These are phyloP conservation scores for Fonsecaea erecta DNA, from an alignment of 2,329 filamentous ascomycete genomes.

Conservation along the genomic window DNA sequence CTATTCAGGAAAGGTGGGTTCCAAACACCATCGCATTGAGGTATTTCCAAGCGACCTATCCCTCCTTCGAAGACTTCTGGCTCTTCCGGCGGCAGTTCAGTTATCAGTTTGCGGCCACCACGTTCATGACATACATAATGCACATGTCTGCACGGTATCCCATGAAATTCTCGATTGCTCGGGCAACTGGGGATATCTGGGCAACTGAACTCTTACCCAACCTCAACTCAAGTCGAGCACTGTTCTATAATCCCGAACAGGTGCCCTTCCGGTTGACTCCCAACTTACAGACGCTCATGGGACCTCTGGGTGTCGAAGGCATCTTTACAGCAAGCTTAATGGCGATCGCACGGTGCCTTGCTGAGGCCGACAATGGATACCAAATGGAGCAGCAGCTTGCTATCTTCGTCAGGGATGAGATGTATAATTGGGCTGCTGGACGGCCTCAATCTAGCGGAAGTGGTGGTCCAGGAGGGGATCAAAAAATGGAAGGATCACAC, in stretches of 20 bases:
- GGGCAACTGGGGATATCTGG: slow-evolving; percentile 91
- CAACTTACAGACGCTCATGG: slow-evolving; percentile 94
- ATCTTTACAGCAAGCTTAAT: slow-evolving; percentile 95
- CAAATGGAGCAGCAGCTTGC: slow-evolving; percentile 95
- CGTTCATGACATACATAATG: slow-evolving; percentile 98
- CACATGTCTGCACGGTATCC: slow-evolving; percentile 96
- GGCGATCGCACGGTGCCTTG: slow-evolving; percentile 92
- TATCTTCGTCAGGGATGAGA: slow-evolving; percentile 95
- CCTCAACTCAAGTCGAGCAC: slow-evolving; percentile 80
- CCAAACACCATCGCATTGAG: slow-evolving; percentile 79
- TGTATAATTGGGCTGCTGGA: slow-evolving; percentile 94
- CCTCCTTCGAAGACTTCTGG: slow-evolving; percentile 93
- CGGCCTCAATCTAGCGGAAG: slow-evolving; percentile 24
- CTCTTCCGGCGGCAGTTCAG: slow-evolving; percentile 96
- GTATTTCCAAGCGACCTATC: slow-evolving; percentile 87
- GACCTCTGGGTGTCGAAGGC: slow-evolving; percentile 91
- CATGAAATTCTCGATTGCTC: slow-evolving; percentile 90
- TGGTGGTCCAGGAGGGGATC: slow-evolving; percentile 26
- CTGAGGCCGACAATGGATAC: slow-evolving; percentile 56
- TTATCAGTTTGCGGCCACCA: slow-evolving; percentile 91
- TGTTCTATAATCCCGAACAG: slow-evolving; percentile 92
- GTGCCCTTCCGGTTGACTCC: slow-evolving; percentile 97
- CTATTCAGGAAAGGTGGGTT: slow-evolving; percentile 93
- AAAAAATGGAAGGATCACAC: slow-evolving; percentile 66
- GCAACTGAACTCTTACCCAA: slow-evolving; percentile 90